Conservation (phyloP, 164 flowering plant species). For the Akebia trifoliata region DNA sequence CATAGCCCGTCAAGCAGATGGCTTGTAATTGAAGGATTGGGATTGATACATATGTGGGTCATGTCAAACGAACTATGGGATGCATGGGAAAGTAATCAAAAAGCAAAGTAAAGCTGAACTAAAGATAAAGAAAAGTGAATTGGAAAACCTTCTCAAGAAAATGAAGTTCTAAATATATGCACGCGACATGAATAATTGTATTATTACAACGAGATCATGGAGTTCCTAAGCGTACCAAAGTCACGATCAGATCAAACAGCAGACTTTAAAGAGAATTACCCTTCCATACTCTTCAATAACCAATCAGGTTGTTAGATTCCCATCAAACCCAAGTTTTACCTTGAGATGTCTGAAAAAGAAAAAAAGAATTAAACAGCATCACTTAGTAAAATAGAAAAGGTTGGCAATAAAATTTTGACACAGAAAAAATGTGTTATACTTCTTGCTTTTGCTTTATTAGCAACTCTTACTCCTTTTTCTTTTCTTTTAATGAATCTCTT, state of each 20-base stretch:
- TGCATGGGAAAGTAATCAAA: not conserved
- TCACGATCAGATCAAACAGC: not conserved
- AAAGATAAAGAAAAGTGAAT: not conserved
- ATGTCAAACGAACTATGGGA: not conserved
- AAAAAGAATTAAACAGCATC: not conserved
- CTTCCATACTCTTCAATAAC: not conserved
- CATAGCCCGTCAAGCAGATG: no score
- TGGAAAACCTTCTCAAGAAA: not conserved
- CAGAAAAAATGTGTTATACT: no score
- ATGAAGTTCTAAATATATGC: not conserved
- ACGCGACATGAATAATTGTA: not conserved
- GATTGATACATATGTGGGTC: not conserved
- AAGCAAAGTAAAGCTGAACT: not conserved
- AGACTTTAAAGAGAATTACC: not conserved
- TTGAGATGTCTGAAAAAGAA: constrained; percentile 7
- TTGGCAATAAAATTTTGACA: not conserved
- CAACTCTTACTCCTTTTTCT: no score
- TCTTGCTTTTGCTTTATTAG: no score
- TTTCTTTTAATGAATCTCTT: no score
- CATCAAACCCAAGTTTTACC: constrained; percentile 3
- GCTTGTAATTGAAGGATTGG: not conserved
- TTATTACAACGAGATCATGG: not conserved
- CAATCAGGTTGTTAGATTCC: not conserved
- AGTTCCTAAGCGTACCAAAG: not conserved
- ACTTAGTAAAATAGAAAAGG: not conserved